Evolutionary conservation across 139 green algal genomes (phyloP).

Genomic region (Ulvella scutata): DNA sequence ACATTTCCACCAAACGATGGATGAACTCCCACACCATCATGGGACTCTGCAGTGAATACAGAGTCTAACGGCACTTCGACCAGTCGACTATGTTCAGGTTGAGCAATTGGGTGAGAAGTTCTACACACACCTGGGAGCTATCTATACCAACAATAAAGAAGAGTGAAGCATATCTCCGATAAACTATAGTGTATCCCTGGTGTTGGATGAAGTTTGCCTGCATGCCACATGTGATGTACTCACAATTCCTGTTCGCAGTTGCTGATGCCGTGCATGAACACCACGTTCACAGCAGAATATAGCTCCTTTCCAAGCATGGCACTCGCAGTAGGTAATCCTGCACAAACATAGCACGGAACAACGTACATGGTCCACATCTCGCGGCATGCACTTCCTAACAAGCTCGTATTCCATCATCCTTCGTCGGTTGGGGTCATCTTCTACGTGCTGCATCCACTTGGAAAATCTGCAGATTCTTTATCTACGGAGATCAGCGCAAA

Average conservation of each 20-base stretch:
- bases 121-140: constrained; percentile 47
- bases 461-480: no score
- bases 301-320: not conserved
- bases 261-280: not conserved
- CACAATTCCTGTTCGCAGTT: no score
- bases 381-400: constrained; percentile 65
- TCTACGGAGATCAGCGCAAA: no score
- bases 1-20: constrained; percentile 65
- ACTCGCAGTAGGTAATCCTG: not conserved
- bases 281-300: not conserved
- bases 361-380: constrained; percentile 48
- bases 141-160: constrained; percentile 83
- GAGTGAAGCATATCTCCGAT: constrained; percentile 69
- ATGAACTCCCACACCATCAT: not conserved
- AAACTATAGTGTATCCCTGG: constrained; percentile 57
- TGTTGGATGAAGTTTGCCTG: constrained; percentile 73
- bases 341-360: not conserved
- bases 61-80: not conserved
- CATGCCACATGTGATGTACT: not conserved
- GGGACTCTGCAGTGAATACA: not conserved
- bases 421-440: constrained; percentile 28
- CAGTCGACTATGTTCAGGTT: not conserved
- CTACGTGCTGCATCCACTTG: constrained; percentile 49
- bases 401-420: constrained; percentile 57
- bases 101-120: no score